phyloP scores from a whole-genome alignment of 768 basidiomycete species.

The Xerocomus potaroensis region DNA sequence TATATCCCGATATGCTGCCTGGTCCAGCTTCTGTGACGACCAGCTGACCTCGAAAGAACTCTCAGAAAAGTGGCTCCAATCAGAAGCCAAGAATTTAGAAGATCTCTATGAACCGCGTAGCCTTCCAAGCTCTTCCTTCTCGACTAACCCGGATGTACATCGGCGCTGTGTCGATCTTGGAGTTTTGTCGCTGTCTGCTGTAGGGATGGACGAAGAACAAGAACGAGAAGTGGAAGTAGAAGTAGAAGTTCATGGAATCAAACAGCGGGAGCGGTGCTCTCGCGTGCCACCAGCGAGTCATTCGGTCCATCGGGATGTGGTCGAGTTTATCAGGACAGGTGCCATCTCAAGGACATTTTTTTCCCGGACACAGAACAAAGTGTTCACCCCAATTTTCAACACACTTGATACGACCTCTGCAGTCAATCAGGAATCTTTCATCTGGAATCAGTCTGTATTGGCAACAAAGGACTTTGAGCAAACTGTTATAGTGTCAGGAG shows the following conservation, averaged over 20 bases:
- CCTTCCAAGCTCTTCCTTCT: slow-evolving; percentile 13
- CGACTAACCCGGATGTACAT: slow-evolving; percentile 6
- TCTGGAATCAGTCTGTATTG: too few species aligned
- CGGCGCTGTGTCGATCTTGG: slow-evolving; percentile 9
- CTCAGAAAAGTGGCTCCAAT: slow-evolving; percentile 35
- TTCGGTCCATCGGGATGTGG: slow-evolving; percentile 18
- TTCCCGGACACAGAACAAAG: too few species aligned
- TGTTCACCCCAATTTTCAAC: too few species aligned
- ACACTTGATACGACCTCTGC: too few species aligned
- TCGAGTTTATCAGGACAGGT: slow-evolving; percentile 29
- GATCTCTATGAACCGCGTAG: slow-evolving; percentile 28
- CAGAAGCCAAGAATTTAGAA: slow-evolving; percentile 35
- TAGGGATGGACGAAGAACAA: slow-evolving; percentile 34
- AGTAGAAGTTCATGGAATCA: too few species aligned
- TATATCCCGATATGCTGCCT: slow-evolving; percentile 21
- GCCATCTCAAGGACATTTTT: too few species aligned
- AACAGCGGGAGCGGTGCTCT: slow-evolving; percentile 37
- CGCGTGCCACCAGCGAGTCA: slow-evolving; percentile 22
- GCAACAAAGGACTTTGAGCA: too few species aligned
- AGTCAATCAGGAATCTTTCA: too few species aligned
- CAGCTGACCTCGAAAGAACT: slow-evolving; percentile 1
- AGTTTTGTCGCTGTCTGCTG: neutral
- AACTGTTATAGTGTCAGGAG: too few species aligned
- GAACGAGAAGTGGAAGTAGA: too few species aligned
- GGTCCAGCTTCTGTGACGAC: slow-evolving; percentile 11